These are phyloP conservation scores for Calycina marina DNA, from an alignment of 2,329 filamentous ascomycete species.

Conservation along the genomic window DNA sequence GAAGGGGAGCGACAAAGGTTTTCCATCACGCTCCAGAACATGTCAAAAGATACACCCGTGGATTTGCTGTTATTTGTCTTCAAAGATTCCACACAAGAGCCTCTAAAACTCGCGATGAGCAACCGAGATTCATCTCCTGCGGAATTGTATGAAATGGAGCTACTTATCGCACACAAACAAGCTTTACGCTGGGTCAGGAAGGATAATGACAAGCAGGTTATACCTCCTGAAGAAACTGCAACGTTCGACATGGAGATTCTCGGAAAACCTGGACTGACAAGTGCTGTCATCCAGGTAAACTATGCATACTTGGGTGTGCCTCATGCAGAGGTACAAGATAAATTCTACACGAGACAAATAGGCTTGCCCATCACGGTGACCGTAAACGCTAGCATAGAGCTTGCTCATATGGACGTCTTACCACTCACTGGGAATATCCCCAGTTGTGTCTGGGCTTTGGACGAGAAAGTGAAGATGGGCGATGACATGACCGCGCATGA, in stretches of 20 bases:
- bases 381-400: constrained; percentile 80
- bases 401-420: constrained; percentile 65
- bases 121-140: constrained; percentile 65
- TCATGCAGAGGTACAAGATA: constrained; percentile 49
- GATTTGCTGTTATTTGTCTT: constrained; percentile 82
- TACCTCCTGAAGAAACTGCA: constrained; percentile 50
- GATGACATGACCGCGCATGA: constrained; percentile 35
- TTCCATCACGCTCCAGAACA: constrained; percentile 66
- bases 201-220: constrained; percentile 38
- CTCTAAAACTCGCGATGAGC: constrained; percentile 58
- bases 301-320: constrained; percentile 68
- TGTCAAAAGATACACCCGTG: constrained; percentile 53
- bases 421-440: constrained; percentile 57
- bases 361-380: constrained; percentile 72
- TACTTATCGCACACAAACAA: constrained; percentile 61
- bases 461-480: constrained; percentile 25
- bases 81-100: constrained; percentile 70
- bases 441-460: constrained; percentile 40
- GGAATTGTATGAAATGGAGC: constrained; percentile 76
- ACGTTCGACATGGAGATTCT: constrained; percentile 74
- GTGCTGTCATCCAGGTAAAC: constrained; percentile 68
- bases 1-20: constrained; percentile 77
- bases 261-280: constrained; percentile 72
- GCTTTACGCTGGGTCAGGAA: constrained; percentile 42
- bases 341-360: constrained; percentile 75